Evolutionary conservation across 2,329 filamentous ascomycete species (phyloP), one percentile per base, ranked within the genome.

Genomic region (Microdochium nivale): DNA sequence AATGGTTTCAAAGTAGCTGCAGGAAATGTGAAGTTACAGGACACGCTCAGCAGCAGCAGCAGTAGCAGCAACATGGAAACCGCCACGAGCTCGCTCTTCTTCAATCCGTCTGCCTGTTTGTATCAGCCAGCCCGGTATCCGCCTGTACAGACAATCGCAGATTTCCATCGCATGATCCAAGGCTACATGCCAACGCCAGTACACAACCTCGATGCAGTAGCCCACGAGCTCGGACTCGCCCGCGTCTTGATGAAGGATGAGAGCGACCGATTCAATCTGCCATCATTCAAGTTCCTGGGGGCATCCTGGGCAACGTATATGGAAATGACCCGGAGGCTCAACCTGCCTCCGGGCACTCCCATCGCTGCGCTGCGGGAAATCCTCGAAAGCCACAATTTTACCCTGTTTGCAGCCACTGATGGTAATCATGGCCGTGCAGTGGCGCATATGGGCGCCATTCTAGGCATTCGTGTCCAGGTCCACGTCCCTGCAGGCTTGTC

Each of bases 201-300:
- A 0, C 52, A 64, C 16, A 57, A 69, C 0, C 70, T 90, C 0
- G 69, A 74, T 0, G 59, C 66, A 0, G 56, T 88, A 1, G 83
- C 85, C 0, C 57, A 69, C 5, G 72, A 83, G 13, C 62, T 88
- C 0, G 77, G 77, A 0, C 66, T 87, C n/a, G 65, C 66, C 0
- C 67, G 72, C 2, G 70, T 90, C 5, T 74, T 82, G 49, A 59
- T 90, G 56, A 90, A 90, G 62, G 80, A 90, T 58, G 86, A 90
- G 64, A 81, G 78, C 37, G 72, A 67, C 46, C 76, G 86, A 5
- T 78, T 88, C 27, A 81, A 81, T 0, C 72, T 90, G 1, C 84
- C 85, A 0, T 78, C 86, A 0, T 90, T 90, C 72, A 91, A 91
- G 65, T 86, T 90, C 35, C 75, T 90, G 0, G 87, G 87, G 10